Conservation (phyloP, 768 basidiomycete genomes). For the Arthromyces matolae region DNA sequence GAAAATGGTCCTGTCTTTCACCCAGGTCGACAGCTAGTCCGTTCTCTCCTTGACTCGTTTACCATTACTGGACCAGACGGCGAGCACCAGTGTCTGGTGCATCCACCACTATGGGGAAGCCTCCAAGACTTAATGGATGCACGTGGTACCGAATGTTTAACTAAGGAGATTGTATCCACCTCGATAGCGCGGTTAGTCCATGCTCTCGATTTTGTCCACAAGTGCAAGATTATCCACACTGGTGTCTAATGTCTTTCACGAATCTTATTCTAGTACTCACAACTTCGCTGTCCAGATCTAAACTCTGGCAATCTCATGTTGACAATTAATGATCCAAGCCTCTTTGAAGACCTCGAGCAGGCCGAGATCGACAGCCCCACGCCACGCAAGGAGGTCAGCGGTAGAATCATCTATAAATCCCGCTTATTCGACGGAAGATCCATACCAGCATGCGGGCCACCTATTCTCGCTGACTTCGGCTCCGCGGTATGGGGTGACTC, state of each 20-base stretch:
- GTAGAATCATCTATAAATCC: constrained; percentile 13
- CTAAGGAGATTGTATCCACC: background rate
- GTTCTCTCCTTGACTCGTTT: background rate
- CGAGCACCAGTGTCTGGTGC: background rate
- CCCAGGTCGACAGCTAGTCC: background rate
- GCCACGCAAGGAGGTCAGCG: constrained; percentile 13
- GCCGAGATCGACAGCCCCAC: constrained; percentile 11
- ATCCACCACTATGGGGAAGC: background rate
- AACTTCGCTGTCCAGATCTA: background rate
- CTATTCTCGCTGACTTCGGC: constrained; percentile 22
- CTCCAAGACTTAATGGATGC: background rate
- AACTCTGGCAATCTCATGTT: background rate
- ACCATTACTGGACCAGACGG: background rate
- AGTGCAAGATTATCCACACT: background rate
- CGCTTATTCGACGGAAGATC: background rate
- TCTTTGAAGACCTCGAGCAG: constrained; percentile 9
- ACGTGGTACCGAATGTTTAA: background rate
- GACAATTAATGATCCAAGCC: background rate
- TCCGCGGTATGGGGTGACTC: constrained; percentile 13
- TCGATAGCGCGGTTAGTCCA: background rate
- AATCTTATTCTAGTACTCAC: background rate
- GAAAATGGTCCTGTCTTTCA: background rate
- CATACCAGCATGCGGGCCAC: constrained; percentile 5
- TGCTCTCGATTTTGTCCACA: background rate
- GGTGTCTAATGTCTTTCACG: background rate